Conservation (phyloP, 202 grass and related monocot species). For the Dendrocalamus latiflorus region DNA sequence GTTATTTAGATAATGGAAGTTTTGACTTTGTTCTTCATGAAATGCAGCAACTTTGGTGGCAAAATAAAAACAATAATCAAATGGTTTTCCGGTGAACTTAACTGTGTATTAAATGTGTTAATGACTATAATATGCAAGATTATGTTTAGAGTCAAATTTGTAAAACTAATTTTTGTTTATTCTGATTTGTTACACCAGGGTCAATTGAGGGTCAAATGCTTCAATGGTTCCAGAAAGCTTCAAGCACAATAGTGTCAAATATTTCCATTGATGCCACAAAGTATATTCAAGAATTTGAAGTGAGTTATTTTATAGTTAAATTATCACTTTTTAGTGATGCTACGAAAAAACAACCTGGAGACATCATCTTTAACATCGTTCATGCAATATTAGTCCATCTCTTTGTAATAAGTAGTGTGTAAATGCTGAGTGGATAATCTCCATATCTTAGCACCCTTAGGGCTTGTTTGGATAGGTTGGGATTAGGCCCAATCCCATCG, state of each 20-base stretch:
- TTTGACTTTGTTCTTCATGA: conserved; percentile 16
- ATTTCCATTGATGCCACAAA: conserved; percentile 67
- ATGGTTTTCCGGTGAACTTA: not conserved
- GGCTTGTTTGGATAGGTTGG: no score
- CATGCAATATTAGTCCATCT: no score
- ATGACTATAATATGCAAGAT: not conserved
- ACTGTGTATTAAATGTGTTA: not conserved
- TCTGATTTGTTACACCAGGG: conserved; percentile 46
- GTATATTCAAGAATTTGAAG: conserved; percentile 62
- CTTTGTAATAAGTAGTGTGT: no score
- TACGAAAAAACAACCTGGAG: no score
- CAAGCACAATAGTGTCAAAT: conserved; percentile 53
- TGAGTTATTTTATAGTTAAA: conserved; percentile 19
- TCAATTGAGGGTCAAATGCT: conserved; percentile 55
- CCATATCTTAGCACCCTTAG: no score
- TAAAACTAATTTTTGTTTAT: conserved; percentile 1
- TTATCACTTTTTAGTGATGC: not conserved
- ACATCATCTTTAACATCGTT: no score
- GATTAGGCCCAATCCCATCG: no score
- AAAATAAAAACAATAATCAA: not conserved
- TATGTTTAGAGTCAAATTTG: not conserved
- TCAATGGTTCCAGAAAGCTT: conserved; percentile 73
- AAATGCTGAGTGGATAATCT: no score
- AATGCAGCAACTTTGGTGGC: not conserved
- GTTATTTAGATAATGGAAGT: not conserved